Base-by-base conservation (phyloP, 805 yeast genomes). In the Nakazawaea ambrosiae region DNA sequence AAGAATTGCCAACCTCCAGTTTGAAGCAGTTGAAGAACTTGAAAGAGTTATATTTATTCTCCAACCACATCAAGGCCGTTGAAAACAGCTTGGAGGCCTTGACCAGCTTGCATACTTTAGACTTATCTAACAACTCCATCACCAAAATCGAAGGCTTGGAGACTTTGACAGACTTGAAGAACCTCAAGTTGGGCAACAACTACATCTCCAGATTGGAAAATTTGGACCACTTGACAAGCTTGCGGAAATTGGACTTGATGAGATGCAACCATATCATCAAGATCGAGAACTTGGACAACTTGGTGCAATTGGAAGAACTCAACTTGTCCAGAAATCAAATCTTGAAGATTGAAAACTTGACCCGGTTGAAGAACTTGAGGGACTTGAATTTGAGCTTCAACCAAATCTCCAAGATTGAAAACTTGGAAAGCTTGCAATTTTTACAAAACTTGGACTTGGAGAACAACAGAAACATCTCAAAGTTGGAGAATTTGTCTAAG, bases 311-410 rank as follows among this genome's bases (percentile, higher is more conserved):
- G 49, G 73, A 75, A 40, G 74, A 90, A 11, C 65, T 92, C 34
- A 84, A 96, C 2, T 86, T 92, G 40, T 97, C 90, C 58, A 78
- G 95, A 8, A 92, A 92, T 51, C 68, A 83, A 42, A 65, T 92
- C 31, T 72, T 8, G 19, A 32, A 7, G 16, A 37, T 37, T 16
- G 36, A 81, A 59, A 80, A 83, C 53, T 53, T 85, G 33, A 77
- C 72, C 29, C 63, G 68, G 4, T 58, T 85, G 47, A 61, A 56
- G 1, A 61, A 76, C 4, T 60, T 86, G 45, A 70, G 70, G 45
- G 72, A 78, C 43, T 52, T 86, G 34, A 85, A 75, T 53, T 74
- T 86, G 55, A 88, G 88, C 27, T 95, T 85, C 53, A 87, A 86
- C 58, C 79, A 74, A 48, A 81, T 86, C 37, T 53, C 70, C n/a